Conservation (phyloP, 2,329 filamentous ascomycete genomes). For the Fusarium cyanostomum region DNA sequence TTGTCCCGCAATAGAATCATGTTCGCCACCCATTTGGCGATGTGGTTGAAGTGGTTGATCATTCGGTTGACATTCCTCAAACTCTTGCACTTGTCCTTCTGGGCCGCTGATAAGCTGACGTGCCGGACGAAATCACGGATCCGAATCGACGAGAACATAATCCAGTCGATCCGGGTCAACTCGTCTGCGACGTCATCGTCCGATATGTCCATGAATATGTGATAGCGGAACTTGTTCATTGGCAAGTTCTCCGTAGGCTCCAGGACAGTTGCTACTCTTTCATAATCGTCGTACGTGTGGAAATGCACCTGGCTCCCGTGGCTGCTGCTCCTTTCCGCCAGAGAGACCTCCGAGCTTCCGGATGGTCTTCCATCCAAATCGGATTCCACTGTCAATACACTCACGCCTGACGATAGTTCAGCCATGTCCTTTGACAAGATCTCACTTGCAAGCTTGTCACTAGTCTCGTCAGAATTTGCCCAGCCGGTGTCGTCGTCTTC, state of each 20-base stretch:
- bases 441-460: constrained; percentile 48
- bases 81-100: constrained; percentile 79
- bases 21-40: constrained; percentile 83
- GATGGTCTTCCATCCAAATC: constrained; percentile 56
- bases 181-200: constrained; percentile 90
- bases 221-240: constrained; percentile 87
- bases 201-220: constrained; percentile 85
- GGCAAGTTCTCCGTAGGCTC: constrained; percentile 74
- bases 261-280: constrained; percentile 77
- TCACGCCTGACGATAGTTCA: constrained; percentile 54
- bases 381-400: constrained; percentile 60
- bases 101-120: constrained; percentile 77
- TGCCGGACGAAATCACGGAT: constrained; percentile 93
- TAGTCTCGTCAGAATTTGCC: constrained; percentile 78
- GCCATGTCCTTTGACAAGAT: constrained; percentile 53
- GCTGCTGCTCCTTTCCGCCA: constrained; percentile 51
- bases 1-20: constrained; percentile 92
- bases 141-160: constrained; percentile 95
- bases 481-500: constrained; percentile 94
- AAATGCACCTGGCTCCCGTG: constrained; percentile 63
- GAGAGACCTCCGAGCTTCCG: constrained; percentile 56
- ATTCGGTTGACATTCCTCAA: constrained; percentile 91
- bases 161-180: constrained; percentile 95
- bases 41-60: constrained; percentile 91
- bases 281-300: constrained; percentile 79